phyloP scores from a whole-genome alignment of 768 basidiomycete species.

The Leccinum obscurum region DNA sequence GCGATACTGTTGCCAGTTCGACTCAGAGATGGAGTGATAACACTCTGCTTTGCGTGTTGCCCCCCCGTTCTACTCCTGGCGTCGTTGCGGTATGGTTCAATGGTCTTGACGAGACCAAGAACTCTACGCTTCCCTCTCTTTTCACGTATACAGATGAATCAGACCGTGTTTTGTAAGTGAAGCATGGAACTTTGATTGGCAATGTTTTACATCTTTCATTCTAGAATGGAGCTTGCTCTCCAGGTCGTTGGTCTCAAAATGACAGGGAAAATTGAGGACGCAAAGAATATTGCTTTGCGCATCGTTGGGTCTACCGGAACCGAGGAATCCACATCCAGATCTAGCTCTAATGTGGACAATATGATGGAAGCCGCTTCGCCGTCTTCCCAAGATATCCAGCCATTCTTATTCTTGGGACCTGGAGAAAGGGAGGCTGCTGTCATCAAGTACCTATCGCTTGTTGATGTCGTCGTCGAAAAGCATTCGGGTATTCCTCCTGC shows the following conservation, averaged over 20 bases:
- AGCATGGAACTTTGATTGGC: background rate
- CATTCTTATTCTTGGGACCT: slow-evolving; percentile 55
- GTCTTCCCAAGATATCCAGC: slow-evolving; percentile 52
- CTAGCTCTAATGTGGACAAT: slow-evolving; percentile 36
- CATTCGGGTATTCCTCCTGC: slow-evolving; percentile 42
- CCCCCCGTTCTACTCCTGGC: slow-evolving; percentile 78
- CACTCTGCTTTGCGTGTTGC: slow-evolving; percentile 88
- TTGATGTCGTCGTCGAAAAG: slow-evolving; percentile 62
- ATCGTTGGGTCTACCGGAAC: slow-evolving; percentile 78
- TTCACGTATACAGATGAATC: slow-evolving; percentile 93
- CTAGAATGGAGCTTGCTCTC: slow-evolving; percentile 91
- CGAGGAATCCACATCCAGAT: slow-evolving; percentile 42
- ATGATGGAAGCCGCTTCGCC: slow-evolving; percentile 57
- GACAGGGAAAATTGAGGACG: slow-evolving; percentile 93
- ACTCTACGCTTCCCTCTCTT: slow-evolving; percentile 53
- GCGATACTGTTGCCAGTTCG: slow-evolving; percentile 75
- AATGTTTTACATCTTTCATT: slow-evolving; percentile 18
- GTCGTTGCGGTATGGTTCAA: slow-evolving; percentile 90
- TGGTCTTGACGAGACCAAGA: slow-evolving; percentile 63
- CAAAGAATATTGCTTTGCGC: slow-evolving; percentile 89
- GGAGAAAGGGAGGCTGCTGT: slow-evolving; percentile 68
- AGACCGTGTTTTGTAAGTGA: slow-evolving; percentile 80
- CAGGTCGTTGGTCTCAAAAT: slow-evolving; percentile 96
- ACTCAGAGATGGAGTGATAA: slow-evolving; percentile 93
- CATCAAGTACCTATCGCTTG: slow-evolving; percentile 74